Conservation (phyloP, 2,329 filamentous ascomycete genomes). For the Chalaropsis ovoidea region DNA sequence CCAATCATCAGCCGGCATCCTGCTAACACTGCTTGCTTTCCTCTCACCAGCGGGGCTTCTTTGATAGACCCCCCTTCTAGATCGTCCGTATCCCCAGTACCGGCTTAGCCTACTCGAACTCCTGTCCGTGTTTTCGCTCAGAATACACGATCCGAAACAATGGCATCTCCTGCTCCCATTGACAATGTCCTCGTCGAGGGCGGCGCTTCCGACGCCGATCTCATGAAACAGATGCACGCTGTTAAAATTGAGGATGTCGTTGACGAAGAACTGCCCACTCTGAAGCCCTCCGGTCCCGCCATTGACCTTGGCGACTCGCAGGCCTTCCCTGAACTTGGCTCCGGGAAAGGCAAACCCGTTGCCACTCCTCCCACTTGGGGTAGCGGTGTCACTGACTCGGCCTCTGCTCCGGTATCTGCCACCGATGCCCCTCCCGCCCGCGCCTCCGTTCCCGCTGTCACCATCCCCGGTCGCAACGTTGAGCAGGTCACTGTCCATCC, state of each 20-base stretch:
- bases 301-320: slow-evolving; percentile 84
- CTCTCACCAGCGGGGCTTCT: slow-evolving; percentile 22
- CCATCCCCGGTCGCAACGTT: slow-evolving; percentile 71
- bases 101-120: slow-evolving; percentile 23
- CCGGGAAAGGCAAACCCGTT: slow-evolving; percentile 18
- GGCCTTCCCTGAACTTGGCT: slow-evolving; percentile 62
- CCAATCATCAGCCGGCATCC: neutral
- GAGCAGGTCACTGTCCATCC: slow-evolving; percentile 66
- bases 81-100: slow-evolving; percentile 19
- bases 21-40: neutral
- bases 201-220: slow-evolving; percentile 32
- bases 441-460: slow-evolving; percentile 36
- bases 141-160: slow-evolving; percentile 39
- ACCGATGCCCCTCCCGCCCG: slow-evolving; percentile 10
- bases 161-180: slow-evolving; percentile 49
- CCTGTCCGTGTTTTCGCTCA: slow-evolving; percentile 24
- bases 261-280: slow-evolving; percentile 53
- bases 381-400: slow-evolving; percentile 8
- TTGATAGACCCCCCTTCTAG: slow-evolving; percentile 15
- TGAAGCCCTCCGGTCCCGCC: slow-evolving; percentile 31
- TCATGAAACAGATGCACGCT: slow-evolving; percentile 40
- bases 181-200: slow-evolving; percentile 58
- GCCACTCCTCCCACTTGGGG: slow-evolving; percentile 22
- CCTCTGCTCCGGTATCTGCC: slow-evolving; percentile 17
- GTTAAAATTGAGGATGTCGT: slow-evolving; percentile 54